Base-by-base conservation (phyloP, 1,284 basidiomycete genomes). In the Malassezia nana region DNA sequence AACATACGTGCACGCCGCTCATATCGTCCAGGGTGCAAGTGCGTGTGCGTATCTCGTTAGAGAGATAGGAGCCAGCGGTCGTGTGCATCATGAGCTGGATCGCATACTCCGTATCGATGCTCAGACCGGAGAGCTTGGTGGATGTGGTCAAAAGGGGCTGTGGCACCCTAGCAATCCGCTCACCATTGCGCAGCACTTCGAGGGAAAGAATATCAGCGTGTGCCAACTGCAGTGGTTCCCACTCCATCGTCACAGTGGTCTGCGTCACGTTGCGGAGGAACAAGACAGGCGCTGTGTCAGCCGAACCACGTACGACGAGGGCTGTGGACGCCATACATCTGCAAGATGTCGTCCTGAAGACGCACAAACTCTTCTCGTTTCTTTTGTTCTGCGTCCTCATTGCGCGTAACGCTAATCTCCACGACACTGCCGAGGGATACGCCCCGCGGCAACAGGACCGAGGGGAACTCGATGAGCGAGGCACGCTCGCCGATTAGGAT, bases 401-500 rank as follows among this genome's bases (percentile, higher is more conserved):
- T 74, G 16, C 67, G 65, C 46, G 59, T 54, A 0, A 74, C 71
- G 13, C 63, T 58, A 25, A 74, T 69, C 49, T 72, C 65, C 50
- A 74, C 71, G 9, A 74, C 69, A 9, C 66, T 69, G 16, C 71
- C 71, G 4, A 62, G 60, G 15, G 59, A 60, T 26, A 70, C 66
- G 28, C 72, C 71, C 1, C 52, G 57, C 5, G 71, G 71, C 5
- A 74, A 60, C 9, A 74, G 62, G 3, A 74, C 58, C 22, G 67
- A 66, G n/a, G 71, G 71, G 20, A 74, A 74, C 52, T 74, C 71
- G 51, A 74, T 74, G n/a, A 72, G 59, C 4, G 68, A 71, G 1
- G 71, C 71, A 38, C 67, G 64, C 24, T 71, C 65, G 25, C 71
- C 71, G 25, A 74, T 71, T 54, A 74, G 64, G 55, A 74, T 74